Evolutionary conservation across 495 filamentous ascomycete genomes (phyloP).

Genomic region (Penicillium turbatum): DNA sequence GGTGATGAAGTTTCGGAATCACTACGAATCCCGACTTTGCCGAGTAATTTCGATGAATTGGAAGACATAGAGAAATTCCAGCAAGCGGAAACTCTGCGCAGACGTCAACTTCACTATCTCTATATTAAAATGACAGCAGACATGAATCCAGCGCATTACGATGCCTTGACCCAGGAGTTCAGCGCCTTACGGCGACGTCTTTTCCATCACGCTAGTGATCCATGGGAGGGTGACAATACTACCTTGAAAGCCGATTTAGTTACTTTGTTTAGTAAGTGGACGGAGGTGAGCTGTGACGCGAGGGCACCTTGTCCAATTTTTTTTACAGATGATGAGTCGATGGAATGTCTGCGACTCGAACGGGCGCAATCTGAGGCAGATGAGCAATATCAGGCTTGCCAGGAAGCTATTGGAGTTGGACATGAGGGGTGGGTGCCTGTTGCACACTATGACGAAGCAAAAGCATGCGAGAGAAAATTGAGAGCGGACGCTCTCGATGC

Average conservation of each 20-base stretch:
- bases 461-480: conserved; percentile 13
- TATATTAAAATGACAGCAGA: conserved; percentile 20
- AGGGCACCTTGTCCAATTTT: conserved; percentile 16
- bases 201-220: conserved; percentile 21
- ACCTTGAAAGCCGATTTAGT: conserved; percentile 23
- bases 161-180: conserved; percentile 17
- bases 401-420: conserved; percentile 18
- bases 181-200: conserved; percentile 19
- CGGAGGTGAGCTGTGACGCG: not conserved
- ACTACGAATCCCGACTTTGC: conserved; percentile 15
- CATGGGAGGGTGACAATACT: conserved; percentile 28
- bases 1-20: conserved; percentile 24
- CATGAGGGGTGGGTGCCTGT: conserved; percentile 24
- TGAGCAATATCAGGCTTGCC: conserved; percentile 15
- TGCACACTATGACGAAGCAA: conserved; percentile 17
- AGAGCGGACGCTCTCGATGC: conserved; percentile 19
- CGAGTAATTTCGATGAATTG: conserved; percentile 18
- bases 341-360: conserved; percentile 16
- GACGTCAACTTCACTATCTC: conserved; percentile 25
- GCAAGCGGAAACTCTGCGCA: conserved; percentile 18
- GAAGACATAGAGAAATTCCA: conserved; percentile 14
- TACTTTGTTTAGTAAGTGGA: conserved; percentile 5
- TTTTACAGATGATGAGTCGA: conserved; percentile 14
- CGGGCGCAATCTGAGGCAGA: conserved; percentile 18
- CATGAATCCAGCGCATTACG: conserved; percentile 15